Percentiles rank a stretch among this genome's conserved stretches.
phyloP scores from a whole-genome alignment of 208 protist species.

The Naegleria gruberi region DNA sequence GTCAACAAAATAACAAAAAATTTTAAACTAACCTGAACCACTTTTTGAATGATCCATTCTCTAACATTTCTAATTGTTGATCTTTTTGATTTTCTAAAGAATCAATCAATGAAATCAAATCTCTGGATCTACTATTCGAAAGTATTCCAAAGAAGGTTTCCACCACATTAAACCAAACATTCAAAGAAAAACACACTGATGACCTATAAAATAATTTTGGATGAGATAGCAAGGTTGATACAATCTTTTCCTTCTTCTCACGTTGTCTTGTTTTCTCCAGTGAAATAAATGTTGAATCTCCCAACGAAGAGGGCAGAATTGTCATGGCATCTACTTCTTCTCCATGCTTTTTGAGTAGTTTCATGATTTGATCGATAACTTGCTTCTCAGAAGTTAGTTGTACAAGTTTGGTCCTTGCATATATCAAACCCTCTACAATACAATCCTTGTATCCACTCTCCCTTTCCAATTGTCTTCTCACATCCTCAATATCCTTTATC shows the following conservation, averaged over 20 bases:
- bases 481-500: neutral
- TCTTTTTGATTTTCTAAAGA: neutral
- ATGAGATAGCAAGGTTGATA: neutral
- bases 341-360: neutral
- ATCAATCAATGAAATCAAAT: neutral
- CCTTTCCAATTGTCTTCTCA: neutral
- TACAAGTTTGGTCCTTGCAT: neutral
- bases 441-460: neutral
- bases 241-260: neutral
- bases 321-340: neutral
- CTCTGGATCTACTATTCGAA: neutral
- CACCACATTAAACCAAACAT: neutral
- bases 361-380: neutral
- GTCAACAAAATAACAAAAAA: no score
- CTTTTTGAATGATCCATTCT: neutral
- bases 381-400: neutral
- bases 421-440: neutral
- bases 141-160: neutral
- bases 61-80: neutral
- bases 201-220: neutral
- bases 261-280: neutral
- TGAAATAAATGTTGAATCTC: neutral
- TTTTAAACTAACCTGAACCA: neutral
- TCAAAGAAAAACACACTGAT: neutral
- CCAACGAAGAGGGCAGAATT: neutral